Evolutionary conservation across 371 early-diverging fungal genomes (phyloP), one percentile per base, ranked within the genome.

Genomic region (Haplosporangium sp.): DNA sequence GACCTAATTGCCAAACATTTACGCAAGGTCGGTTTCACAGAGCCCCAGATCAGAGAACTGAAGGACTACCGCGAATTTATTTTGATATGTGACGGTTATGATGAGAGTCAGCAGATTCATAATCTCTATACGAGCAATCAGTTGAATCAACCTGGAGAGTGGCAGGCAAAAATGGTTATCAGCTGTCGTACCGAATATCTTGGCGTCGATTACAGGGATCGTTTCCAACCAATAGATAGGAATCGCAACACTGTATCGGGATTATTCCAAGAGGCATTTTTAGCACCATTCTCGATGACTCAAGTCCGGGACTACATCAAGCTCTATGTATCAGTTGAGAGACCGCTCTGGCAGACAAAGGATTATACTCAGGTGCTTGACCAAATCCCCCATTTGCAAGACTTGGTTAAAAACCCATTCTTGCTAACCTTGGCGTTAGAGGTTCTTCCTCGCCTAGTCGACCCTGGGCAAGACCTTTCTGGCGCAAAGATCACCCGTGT

Each of bases 141-240:
- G 15, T 60, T 67, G 35, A 67, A 67, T 38, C 58, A 61, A n/a
- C 45, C 17, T 0, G 61, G 44, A 27, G 39, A 55, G 27, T 53
- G 53, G 61, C 38, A 13, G 2, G 61, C 53, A 11, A 35, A 61
- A n/a, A 61, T 68, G 69, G 44, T 68, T 4, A 48, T 67, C 35
- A 67, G 67, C 50, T 59, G 67, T 50, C 59, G 67, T 9, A 58
- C 48, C 59, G 53, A 61, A 6, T 68, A 61, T 47, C 34, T 68
- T 39, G 61, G 53, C 17, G 2, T 27, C 15, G 55, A 68, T 20
- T 68, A 68, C 34, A 60, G 53, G 1, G 40, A 39, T 19, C 68
- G 3, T 5, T 68, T 68, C 55, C 40, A 61, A 19, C 68, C 68
- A 10, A 20, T 11, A 11, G 34, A 20, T 27, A 15, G 45, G 20